Evolutionary conservation across 306 rosid species (phyloP).

Genomic region (Notholithocarpus densiflorus): DNA sequence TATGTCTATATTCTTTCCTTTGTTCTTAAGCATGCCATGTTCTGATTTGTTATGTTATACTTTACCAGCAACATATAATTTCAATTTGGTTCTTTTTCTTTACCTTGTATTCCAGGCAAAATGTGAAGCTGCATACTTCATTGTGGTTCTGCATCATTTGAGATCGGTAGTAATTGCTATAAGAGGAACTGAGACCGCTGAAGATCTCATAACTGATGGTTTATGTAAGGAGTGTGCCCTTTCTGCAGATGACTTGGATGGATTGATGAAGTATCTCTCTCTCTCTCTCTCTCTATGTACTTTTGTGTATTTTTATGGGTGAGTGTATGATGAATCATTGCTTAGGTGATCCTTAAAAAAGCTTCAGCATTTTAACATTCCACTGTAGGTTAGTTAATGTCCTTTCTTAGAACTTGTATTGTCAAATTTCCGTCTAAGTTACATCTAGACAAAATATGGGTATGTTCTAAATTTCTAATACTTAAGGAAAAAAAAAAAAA

Average conservation of each 20-base stretch:
- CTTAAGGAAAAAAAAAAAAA: too few relatives aligned
- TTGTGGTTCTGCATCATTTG: conserved; percentile 77
- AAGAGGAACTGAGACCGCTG: conserved; percentile 97
- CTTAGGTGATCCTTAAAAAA: not conserved
- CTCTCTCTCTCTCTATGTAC: not conserved
- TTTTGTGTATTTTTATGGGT: not conserved
- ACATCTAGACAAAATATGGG: not conserved
- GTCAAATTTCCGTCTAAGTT: not conserved
- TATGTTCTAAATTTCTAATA: not conserved
- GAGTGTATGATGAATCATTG: not conserved
- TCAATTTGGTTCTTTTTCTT: conserved; percentile 4
- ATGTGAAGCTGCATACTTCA: conserved; percentile 86
- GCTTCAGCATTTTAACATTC: not conserved
- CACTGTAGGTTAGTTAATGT: not conserved
- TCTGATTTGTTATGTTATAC: not conserved
- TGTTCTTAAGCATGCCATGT: not conserved
- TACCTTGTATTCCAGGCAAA: conserved; percentile 51
- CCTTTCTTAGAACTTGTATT: not conserved
- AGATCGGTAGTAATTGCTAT: conserved; percentile 69
- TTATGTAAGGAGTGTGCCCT: conserved; percentile 72
- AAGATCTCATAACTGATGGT: conserved; percentile 89
- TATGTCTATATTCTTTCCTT: not conserved
- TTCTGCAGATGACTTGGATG: conserved; percentile 73
- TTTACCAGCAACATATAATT: not conserved
- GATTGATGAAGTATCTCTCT: conserved; percentile 66